Evolutionary conservation across 169 alveolate species (phyloP), one percentile per base, ranked within the genome.

Genomic region (Plasmodium falciparum): DNA sequence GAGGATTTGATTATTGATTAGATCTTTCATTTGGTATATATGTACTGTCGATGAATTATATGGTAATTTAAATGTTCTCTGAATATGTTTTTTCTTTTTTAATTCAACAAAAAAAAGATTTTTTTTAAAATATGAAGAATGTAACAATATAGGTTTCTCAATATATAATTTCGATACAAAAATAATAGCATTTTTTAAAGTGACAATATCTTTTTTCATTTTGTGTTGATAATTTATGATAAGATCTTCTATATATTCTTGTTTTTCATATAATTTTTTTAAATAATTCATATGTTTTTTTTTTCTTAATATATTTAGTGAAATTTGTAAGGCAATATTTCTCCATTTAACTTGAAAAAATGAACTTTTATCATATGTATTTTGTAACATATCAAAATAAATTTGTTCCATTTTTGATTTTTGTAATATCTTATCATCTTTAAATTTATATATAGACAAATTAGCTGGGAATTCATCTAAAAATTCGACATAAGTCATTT

Each of bases 91-190:
- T 75, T 88, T 67, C 59, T 29, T 49, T 15, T 83, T 70, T 62
- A 73, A 66, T 15, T 22, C 39, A 22, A 71, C 13, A 59, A 75
- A 76, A 43, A 54, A 70, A 15, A 91, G 20, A 26, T 88, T 73
- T 22, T 91, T 93, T 45, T 73, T 58, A 86, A 89, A 45, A 33
- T 49, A 67, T n/a, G 74, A 12, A 1, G 94, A 83, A 59, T 93
- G 93, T 12, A 88, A 20, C 12, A 67, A 76, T 24, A 94, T 94
- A n/a, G 93, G 78, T 61, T 93, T 93, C 47, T 94, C 96, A 58
- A 91, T 80, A 24, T 59, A 78, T n/a, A 72, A 67, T 49, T 62
- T 74, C 1, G 80, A 61, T 2, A 91, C 94, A 29, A 80, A 92
- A 50, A 80, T 33, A 7, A 92, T 67, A 20, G 94, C 93, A 7